A percentile compares a stretch with the other conserved stretches of the same genome.
phyloP scores from a whole-genome alignment of 1,284 basidiomycete species.

The Cryptococcus sp. region DNA sequence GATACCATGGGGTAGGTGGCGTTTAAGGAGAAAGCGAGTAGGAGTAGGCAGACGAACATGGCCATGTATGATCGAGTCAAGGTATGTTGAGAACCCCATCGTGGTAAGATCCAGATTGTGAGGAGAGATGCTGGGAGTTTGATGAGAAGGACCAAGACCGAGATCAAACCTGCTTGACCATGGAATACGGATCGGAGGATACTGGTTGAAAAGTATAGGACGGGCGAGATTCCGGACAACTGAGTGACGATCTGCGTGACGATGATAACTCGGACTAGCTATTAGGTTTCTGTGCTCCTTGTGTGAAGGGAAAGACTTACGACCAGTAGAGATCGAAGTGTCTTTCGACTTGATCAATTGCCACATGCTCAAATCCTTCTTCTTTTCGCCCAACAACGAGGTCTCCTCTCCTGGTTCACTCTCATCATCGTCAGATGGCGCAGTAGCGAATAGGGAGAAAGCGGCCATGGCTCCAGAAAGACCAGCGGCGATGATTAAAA shows the following conservation, averaged over 20 bases:
- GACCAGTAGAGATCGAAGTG: background rate
- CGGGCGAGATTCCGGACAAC: background rate
- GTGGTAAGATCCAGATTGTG: background rate
- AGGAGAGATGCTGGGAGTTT: background rate
- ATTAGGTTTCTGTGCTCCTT: background rate
- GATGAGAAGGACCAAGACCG: background rate
- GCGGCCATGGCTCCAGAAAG: background rate
- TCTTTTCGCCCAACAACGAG: background rate
- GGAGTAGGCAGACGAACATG: background rate
- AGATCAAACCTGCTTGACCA: background rate
- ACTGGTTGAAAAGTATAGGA: background rate
- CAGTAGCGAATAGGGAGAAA: background rate
- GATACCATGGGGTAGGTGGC: background rate
- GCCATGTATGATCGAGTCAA: background rate
- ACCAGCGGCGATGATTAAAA: background rate
- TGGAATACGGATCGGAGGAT: background rate
- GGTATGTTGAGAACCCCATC: background rate
- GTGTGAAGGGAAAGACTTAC: background rate
- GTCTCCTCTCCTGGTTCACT: background rate
- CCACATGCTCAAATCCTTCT: background rate
- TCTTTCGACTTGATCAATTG: background rate
- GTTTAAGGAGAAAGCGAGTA: background rate
- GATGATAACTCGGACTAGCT: background rate
- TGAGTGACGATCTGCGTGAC: background rate
- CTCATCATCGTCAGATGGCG: background rate